Evolutionary conservation across 164 flowering plant species (phyloP), one percentile per base, ranked within the genome.

Genomic region (Aristolochia contorta): DNA sequence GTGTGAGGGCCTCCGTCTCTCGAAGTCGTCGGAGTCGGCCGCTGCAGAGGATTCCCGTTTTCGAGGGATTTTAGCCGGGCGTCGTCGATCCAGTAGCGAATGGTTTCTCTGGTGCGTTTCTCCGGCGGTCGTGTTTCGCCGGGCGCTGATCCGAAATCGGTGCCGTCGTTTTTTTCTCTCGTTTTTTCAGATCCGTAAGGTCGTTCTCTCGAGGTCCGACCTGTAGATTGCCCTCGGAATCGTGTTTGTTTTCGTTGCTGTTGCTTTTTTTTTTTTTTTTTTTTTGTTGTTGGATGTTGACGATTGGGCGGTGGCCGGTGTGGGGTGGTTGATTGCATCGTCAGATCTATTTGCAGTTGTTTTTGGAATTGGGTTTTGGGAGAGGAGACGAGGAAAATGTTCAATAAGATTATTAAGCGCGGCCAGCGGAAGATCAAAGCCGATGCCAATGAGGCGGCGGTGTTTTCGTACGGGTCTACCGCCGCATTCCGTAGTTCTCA

Each of bases 351-450:
- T 53, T 16, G 30, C 16, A 16, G 53, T 49, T 13, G 57, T 54
- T 54, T 23, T 20, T 21, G 24, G 18, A 54, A 54, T 54, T 15
- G 23, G 24, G 24, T 3, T 23, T 21, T 16, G 12, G 56, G 58
- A 16, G 15, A 3, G 2, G 18, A 13, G 49, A 22, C 33, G 30
- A 41, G 13, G 10, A 67, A 67, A 48, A 84, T 87, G 95, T 81
- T 87, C 1, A 80, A 77, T 74, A 87, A 75, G 32, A 74, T 85
- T 33, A 84, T 87, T 6, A 87, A 82, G 71, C 80, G 89, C 4
- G 82, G 84, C 66, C 70, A 74, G 21, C 67, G 73, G 5, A 86
- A 84, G 72, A 69, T 89, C 23, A 84, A 82, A 66, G 72, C 86
- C 22, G 90, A 73, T 57, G 56, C 61, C 9, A 57, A 53, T 43